A percentile compares a stretch with the other conserved stretches of the same genome.
Evolutionary conservation across 179 eudicot species (phyloP).

Genomic region (Spergularia azorica): DNA sequence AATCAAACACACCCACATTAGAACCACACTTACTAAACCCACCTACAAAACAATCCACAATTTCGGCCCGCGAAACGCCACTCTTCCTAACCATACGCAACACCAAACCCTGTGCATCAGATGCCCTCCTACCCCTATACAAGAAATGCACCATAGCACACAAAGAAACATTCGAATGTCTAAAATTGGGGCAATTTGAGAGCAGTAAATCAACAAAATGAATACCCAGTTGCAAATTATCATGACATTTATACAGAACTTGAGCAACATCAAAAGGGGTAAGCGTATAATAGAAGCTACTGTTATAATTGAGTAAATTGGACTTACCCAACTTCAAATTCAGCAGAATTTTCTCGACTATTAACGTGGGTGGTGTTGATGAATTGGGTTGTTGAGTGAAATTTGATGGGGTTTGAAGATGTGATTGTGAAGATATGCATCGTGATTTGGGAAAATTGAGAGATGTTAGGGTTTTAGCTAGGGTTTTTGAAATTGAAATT

Average conservation of each 20-base stretch:
- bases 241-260: slow-evolving; percentile 51
- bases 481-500: slow-evolving; percentile 5
- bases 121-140: slow-evolving; percentile 47
- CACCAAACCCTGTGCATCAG: slow-evolving; percentile 69
- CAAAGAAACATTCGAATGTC: slow-evolving; percentile 54
- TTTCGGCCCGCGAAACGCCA: slow-evolving; percentile 62
- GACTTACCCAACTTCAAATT: slow-evolving; percentile 57
- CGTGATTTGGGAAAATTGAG: slow-evolving; percentile 2
- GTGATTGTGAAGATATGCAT: slow-evolving; percentile 1
- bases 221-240: slow-evolving; percentile 48
- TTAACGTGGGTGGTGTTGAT: slow-evolving; percentile 35
- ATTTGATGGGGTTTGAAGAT: background rate
- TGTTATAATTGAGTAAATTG: slow-evolving; percentile 25
- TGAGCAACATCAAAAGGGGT: slow-evolving; percentile 50
- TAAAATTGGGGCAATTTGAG: slow-evolving; percentile 47
- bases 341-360: slow-evolving; percentile 53
- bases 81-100: slow-evolving; percentile 71
- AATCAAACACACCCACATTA: slow-evolving; percentile 57
- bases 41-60: slow-evolving; percentile 56
- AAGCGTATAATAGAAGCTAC: slow-evolving; percentile 32
- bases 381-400: slow-evolving; percentile 16
- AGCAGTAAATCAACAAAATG: slow-evolving; percentile 52
- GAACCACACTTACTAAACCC: slow-evolving; percentile 47
- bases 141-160: slow-evolving; percentile 59
- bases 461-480: slow-evolving; percentile 10